A percentile compares a stretch with the other conserved stretches of the same genome.
Conservation (phyloP, 441 rosid genomes). For the Gossypium trilobum region DNA sequence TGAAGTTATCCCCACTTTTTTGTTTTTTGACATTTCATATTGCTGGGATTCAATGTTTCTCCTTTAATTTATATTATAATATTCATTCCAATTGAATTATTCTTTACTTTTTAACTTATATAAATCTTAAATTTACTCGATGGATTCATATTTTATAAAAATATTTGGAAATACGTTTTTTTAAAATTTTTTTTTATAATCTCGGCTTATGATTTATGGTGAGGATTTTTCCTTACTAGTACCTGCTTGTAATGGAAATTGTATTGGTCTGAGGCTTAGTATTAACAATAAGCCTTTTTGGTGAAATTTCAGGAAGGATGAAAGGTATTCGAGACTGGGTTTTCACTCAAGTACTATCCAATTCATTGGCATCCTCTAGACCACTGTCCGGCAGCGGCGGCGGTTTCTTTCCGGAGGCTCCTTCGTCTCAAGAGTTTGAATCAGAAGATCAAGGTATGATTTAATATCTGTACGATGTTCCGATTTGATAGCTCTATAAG, state of each 20-base stretch:
- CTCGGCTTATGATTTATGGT: not conserved
- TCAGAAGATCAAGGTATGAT: slow-evolving; percentile 36
- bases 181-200: not conserved
- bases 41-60: not conserved
- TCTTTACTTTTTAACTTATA: not conserved
- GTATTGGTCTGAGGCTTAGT: slow-evolving; percentile 2
- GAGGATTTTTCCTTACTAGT: not conserved
- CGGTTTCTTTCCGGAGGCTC: slow-evolving; percentile 30
- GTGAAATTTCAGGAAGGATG: slow-evolving; percentile 35
- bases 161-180: not conserved
- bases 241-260: not conserved
- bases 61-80: not conserved
- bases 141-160: not conserved
- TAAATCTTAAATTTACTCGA: not conserved
- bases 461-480: not conserved
- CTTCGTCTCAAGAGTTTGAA: slow-evolving; percentile 26
- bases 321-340: slow-evolving; percentile 78
- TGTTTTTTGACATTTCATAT: not conserved
- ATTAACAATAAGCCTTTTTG: not conserved
- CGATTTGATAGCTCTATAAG: too few relatives aligned
- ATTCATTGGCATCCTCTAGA: slow-evolving; percentile 52
- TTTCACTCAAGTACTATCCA: slow-evolving; percentile 47
- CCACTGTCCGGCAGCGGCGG: slow-evolving; percentile 40
- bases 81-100: not conserved
- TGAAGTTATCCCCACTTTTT: not conserved